Evolutionary conservation across 2,329 filamentous ascomycete genomes (phyloP), one percentile per base, ranked within the genome.

Genomic region (Lithohypha guttulata): DNA sequence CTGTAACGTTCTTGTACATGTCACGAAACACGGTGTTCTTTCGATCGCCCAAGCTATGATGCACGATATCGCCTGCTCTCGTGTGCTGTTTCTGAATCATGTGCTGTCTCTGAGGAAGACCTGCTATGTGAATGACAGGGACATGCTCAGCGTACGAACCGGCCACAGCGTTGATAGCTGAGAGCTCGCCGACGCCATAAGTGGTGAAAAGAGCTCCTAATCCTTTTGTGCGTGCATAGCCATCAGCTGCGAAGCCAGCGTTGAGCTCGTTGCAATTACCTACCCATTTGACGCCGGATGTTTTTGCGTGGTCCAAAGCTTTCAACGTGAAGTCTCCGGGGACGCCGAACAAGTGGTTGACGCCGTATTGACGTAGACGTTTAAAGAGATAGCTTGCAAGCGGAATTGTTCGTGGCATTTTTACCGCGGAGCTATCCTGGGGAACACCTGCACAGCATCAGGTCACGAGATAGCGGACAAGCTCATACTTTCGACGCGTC

Each of bases 241-340:
- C 81, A 60, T 86, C 81, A 10, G 81, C 79, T 15, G 81, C 81
- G 51, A 85, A 86, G 14, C 77, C 79, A 38, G 70, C 71, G 54
- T 75, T 75, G 38, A 77, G 63, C 54, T 77, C 73, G 54, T 77
- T 77, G 55, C 65, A 70, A 50, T 73, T 76, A 47, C 73, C 73
- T 2, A 75, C 67, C 73, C 73, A 77, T 37, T 64, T 55, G 20
- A 77, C 55, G 10, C 64, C 70, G 30, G 57, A 59, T 35, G 69
- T 68, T 13, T 66, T 58, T 10, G 77, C 55, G 49, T 75, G 72
- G 55, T 77, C 74, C 34, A 77, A 61, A 14, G 70, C 66, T 11
- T 63, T 62, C 17, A 53, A 41, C 2, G 28, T 34, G 20, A 42
- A 61, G 61, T 64, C 62, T 48, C 68, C 69, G 23, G 70, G 70